Evolutionary conservation across 2,329 filamentous ascomycete genomes (phyloP), one percentile per base, ranked within the genome.

Genomic region (Alternaria sp.): DNA sequence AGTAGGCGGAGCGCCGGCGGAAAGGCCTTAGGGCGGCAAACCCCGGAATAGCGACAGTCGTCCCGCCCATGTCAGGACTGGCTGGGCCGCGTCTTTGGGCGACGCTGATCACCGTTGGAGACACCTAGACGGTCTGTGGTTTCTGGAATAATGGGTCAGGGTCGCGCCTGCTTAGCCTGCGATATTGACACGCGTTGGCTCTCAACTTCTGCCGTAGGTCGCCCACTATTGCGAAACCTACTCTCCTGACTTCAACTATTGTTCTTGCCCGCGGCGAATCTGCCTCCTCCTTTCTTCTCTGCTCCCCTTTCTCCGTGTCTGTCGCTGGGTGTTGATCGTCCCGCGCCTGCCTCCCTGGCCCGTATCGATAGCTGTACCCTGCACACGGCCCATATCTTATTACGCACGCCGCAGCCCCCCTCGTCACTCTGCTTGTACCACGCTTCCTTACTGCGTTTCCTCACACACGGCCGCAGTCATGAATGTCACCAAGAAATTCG

Each of bases 401-500:
- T 60, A 51, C 54, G 43, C 36, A 46, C 50, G 48, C 52, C 55
- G 54, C 57, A 60, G 51, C 63, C 66, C 65, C 46, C 65, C 55
- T 51, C 48, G 57, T 45, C 49, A 50, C 56, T 40, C 63, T 63
- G 61, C 54, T 60, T 43, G 22, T 34, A 49, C 22, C 45, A 27
- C 45, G 6, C 50, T 45, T 41, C 44, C 54, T 55, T 45, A 20
- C 51, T 27, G 12, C 46, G 8, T 53, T 49, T 18, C 54, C 36
- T 40, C n/a, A 4, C 55, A 27, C 36, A 25, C 60, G 57, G 48
- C 60, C 61, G 60, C 74, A 63, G 68, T 28, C 58, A 87, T 87
- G 85, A 87, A 88, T 72, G 83, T 89, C 79, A 89, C 88, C 81
- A 97, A 97, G 85, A 97, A 96, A 79, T 89, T 98, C 78, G 94